Evolutionary conservation across 306 rosid species (phyloP), one percentile per base, ranked within the genome.

Genomic region (Cucurbita ficifolia): DNA sequence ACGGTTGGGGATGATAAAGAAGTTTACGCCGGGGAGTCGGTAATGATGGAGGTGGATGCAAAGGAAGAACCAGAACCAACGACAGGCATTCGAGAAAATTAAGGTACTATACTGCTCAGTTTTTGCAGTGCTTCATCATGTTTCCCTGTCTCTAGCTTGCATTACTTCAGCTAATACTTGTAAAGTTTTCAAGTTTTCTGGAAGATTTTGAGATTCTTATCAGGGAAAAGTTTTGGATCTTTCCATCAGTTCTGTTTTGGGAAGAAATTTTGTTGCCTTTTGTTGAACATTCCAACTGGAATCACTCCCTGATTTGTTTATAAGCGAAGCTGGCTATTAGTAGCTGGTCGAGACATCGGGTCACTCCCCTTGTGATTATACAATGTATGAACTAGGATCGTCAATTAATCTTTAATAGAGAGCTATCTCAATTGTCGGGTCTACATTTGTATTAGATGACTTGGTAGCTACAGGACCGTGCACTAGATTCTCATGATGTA

Each of bases 231-330:
- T 33, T 35, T 51, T 52, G 62, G 50, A 39, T 72, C 62, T 72
- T 51, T 53, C 76, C 63, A 52, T 36, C 76, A 36, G 13, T 36
- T 72, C 40, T 38, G 51, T 36, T 35, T 52, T 54, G 50, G 76
- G 64, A 72, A 72, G 76, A 72, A 54, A 54, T 72, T 72, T 52
- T 72, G 63, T 36, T 72, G 51, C 76, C 59, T 38, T 55, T 38
- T 54, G 63, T 52, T 52, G 24, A 72, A 72, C 76, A 72, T 54
- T 72, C n/a, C 55, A 49, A 70, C 74, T 70, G 58, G 46, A 33
- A 49, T 52, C 51, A 52, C 40, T 54, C 52, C 51, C 64, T 53
- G 64, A 35, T 51, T 63, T 18, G 48, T 48, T 68, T 48, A 69
- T 39, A 22, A 49, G 53, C 5, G 14, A 49, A 49, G 53, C 2